Evolutionary conservation across 495 filamentous ascomycete genomes (phyloP).

Genomic region (Echria macrotheca): DNA sequence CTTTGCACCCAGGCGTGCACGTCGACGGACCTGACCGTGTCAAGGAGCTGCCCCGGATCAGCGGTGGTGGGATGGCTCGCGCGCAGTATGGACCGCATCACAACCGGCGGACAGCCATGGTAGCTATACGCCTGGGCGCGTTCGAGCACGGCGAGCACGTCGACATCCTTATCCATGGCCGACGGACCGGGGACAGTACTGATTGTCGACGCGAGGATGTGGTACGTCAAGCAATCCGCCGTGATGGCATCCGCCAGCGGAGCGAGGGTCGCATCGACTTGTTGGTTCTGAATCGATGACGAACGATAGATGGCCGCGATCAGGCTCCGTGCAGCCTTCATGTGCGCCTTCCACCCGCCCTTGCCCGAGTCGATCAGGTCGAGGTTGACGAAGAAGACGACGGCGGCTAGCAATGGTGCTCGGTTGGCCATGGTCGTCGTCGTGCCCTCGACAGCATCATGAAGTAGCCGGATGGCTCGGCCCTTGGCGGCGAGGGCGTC

Average conservation of each 20-base stretch:
- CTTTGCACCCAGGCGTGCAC: slow-evolving; percentile 32
- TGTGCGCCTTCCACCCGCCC: slow-evolving; percentile 50
- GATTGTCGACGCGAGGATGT: slow-evolving; percentile 33
- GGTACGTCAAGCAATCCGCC: slow-evolving; percentile 43
- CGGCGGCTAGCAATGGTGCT: slow-evolving; percentile 42
- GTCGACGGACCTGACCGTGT: slow-evolving; percentile 28
- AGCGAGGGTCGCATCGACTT: slow-evolving; percentile 26
- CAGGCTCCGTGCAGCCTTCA: slow-evolving; percentile 44
- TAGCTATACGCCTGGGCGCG: slow-evolving; percentile 43
- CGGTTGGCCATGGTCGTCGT: slow-evolving; percentile 29
- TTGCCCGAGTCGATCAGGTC: slow-evolving; percentile 53
- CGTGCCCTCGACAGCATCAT: slow-evolving; percentile 25
- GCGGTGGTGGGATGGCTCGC: slow-evolving; percentile 5
- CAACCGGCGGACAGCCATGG: slow-evolving; percentile 38
- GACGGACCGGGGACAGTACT: slow-evolving; percentile 10
- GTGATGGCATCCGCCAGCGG: slow-evolving; percentile 37
- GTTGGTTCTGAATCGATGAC: slow-evolving; percentile 2
- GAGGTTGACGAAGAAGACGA: slow-evolving; percentile 53
- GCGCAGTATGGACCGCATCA: slow-evolving; percentile 34
- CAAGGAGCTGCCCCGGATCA: slow-evolving; percentile 26
- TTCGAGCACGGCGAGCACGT: slow-evolving; percentile 31
- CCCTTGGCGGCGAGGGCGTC: slow-evolving; percentile 48
- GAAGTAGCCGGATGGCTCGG: slow-evolving; percentile 41
- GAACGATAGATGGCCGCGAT: slow-evolving; percentile 25
- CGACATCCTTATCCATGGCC: slow-evolving; percentile 17